Percentiles rank a stretch among this genome's conserved stretches.
These are phyloP conservation scores for Tetradesmus lagerheimii DNA, from an alignment of 139 green algal species.

Conservation along the genomic window DNA sequence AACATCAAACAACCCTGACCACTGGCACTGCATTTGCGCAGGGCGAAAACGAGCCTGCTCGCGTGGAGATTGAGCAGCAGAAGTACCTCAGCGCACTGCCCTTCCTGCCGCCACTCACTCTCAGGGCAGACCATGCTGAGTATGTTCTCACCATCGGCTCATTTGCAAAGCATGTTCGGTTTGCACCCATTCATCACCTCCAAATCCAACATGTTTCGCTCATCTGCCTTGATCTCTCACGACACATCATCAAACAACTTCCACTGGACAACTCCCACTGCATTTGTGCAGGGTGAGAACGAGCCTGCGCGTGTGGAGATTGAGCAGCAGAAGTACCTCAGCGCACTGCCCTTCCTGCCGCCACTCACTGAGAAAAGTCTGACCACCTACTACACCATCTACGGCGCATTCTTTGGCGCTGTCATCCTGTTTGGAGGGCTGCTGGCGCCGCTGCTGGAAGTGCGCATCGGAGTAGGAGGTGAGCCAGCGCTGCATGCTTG, in stretches of 20 bases:
- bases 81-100: conserved; percentile 83
- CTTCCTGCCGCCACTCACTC: conserved; percentile 90
- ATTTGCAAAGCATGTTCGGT: too few species aligned
- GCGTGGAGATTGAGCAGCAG: conserved; percentile 68
- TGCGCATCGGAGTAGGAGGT: conserved; percentile 94
- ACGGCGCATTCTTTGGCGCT: conserved; percentile 68
- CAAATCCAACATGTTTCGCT: too few species aligned
- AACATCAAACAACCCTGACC: too few species aligned
- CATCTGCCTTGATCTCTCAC: too few species aligned
- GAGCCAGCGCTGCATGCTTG: conserved; percentile 35
- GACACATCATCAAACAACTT: too few species aligned
- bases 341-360: conserved; percentile 91
- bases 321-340: conserved; percentile 75
- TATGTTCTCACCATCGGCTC: too few species aligned
- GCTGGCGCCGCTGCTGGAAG: conserved; percentile 92
- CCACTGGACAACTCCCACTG: too few species aligned
- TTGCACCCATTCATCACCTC: too few species aligned
- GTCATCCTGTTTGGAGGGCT: conserved; percentile 97
- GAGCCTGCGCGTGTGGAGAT: conserved; percentile 59
- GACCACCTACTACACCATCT: conserved; percentile 89
- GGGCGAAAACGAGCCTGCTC: conserved; percentile 53
- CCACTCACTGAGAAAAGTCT: conserved; percentile 88
- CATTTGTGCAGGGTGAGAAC: conserved; percentile 47
- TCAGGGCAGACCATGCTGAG: too few species aligned
- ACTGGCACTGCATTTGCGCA: too few species aligned